phyloP scores from a whole-genome alignment of 2,329 filamentous ascomycete species.

The Calonectria pauciramosa region DNA sequence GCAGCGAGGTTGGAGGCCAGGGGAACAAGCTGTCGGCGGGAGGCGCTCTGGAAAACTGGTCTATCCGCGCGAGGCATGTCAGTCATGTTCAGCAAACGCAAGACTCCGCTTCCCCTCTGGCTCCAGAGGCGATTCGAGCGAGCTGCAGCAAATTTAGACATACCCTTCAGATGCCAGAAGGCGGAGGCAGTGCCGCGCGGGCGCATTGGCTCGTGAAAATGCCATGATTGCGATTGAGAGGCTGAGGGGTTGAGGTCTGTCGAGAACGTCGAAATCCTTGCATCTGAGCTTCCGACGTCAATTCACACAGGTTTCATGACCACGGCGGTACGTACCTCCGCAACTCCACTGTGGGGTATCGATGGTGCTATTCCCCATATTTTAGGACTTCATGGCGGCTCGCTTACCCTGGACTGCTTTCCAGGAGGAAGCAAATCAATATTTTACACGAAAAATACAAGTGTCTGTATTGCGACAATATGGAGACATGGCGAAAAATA shows the following conservation, averaged over 20 bases:
- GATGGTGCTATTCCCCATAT: constrained; percentile 47
- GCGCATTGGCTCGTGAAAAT: constrained; percentile 42
- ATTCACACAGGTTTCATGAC: constrained; percentile 30
- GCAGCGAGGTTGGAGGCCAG: neutral
- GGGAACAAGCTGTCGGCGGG: constrained; percentile 28
- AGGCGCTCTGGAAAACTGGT: constrained; percentile 31
- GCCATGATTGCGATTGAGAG: constrained; percentile 33
- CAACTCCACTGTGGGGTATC: constrained; percentile 28
- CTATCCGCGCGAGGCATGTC: constrained; percentile 23
- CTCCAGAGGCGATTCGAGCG: neutral
- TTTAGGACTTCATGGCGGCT: neutral
- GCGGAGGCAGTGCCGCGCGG: constrained; percentile 38
- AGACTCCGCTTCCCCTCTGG: neutral
- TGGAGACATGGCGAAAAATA: neutral
- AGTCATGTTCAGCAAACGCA: constrained; percentile 24
- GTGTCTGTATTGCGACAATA: neutral
- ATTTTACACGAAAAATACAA: neutral
- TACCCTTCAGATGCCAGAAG: constrained; percentile 45
- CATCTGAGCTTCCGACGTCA: constrained; percentile 41
- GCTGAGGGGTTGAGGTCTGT: neutral
- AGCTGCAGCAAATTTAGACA: neutral
- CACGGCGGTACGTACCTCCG: constrained; percentile 13
- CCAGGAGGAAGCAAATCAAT: accelerated
- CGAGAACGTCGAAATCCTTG: constrained; percentile 35
- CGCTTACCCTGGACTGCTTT: neutral